Conservation (phyloP, 805 yeast genomes). For the Candida khao-thaluensis region DNA sequence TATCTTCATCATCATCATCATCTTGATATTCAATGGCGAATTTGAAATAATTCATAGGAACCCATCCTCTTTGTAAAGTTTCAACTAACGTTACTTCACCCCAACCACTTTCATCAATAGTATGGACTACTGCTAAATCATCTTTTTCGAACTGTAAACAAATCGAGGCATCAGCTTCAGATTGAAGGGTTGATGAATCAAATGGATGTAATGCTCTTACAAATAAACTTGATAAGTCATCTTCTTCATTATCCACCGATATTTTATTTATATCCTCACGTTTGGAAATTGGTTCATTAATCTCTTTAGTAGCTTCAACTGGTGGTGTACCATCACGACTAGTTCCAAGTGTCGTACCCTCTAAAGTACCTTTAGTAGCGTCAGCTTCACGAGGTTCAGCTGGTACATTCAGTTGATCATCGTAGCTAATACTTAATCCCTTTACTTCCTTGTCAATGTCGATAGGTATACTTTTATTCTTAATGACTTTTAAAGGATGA, state of each 20-base stretch:
- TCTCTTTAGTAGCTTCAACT: neutral
- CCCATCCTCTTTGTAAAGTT: slow-evolving; percentile 73
- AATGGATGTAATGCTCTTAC: slow-evolving; percentile 59
- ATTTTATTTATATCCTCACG: slow-evolving; percentile 11
- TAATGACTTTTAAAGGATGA: slow-evolving; percentile 20
- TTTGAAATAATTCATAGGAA: slow-evolving; percentile 77
- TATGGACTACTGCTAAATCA: slow-evolving; percentile 75
- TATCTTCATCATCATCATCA: slow-evolving; percentile 21
- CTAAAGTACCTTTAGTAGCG: neutral
- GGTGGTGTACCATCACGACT: neutral
- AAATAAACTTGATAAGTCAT: slow-evolving; percentile 52
- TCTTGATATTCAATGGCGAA: slow-evolving; percentile 35
- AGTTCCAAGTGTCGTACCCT: too few species aligned
- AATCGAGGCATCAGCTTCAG: slow-evolving; percentile 65
- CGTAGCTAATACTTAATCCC: slow-evolving; percentile 5
- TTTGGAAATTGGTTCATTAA: slow-evolving; percentile 6
- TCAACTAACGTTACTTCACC: slow-evolving; percentile 76
- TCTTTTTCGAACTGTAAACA: slow-evolving; percentile 70
- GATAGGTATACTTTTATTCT: slow-evolving; percentile 13
- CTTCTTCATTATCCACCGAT: slow-evolving; percentile 27
- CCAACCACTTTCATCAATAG: slow-evolving; percentile 82
- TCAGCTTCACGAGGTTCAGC: neutral
- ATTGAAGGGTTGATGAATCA: slow-evolving; percentile 56
- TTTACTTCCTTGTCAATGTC: slow-evolving; percentile 2
- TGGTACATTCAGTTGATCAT: neutral